phyloP scores from a whole-genome alignment of 352 stramenopile genomes.

The Phytophthora colocasiae region DNA sequence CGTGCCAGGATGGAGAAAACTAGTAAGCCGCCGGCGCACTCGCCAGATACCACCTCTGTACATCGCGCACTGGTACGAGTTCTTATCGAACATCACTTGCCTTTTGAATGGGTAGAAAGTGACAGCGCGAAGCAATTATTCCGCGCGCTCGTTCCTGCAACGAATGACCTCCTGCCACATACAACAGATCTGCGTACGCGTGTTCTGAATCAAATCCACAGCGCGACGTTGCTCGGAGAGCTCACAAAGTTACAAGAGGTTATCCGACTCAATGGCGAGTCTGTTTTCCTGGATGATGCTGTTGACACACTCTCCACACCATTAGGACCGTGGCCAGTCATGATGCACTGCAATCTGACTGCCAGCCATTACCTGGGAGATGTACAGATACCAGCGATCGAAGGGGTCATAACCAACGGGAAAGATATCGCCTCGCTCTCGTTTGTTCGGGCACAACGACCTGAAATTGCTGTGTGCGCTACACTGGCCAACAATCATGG shows the following conservation, averaged over 20 bases:
- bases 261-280: constrained; percentile 23
- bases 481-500: constrained; percentile 47
- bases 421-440: constrained; percentile 42
- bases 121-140: constrained; percentile 62
- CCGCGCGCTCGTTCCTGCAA: constrained; percentile 25
- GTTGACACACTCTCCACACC: constrained; percentile 15
- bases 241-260: constrained; percentile 50
- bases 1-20: constrained; percentile 20
- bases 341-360: constrained; percentile 43
- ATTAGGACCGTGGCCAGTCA: constrained; percentile 36
- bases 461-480: constrained; percentile 20
- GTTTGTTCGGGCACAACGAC: constrained; percentile 37
- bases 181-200: constrained; percentile 46
- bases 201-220: constrained; percentile 51
- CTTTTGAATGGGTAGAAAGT: constrained; percentile 73
- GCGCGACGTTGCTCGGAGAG: constrained; percentile 38
- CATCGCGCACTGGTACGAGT: constrained; percentile 57
- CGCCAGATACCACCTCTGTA: constrained; percentile 27
- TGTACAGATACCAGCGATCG: constrained; percentile 31
- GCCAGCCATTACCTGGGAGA: constrained; percentile 6
- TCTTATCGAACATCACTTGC: constrained; percentile 66
- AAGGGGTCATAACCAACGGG: constrained; percentile 50
- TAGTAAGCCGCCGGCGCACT: neutral
- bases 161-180: constrained; percentile 37
- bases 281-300: constrained; percentile 14